phyloP scores from a whole-genome alignment of 140 eudicot species.

The Senecio squalidus region DNA sequence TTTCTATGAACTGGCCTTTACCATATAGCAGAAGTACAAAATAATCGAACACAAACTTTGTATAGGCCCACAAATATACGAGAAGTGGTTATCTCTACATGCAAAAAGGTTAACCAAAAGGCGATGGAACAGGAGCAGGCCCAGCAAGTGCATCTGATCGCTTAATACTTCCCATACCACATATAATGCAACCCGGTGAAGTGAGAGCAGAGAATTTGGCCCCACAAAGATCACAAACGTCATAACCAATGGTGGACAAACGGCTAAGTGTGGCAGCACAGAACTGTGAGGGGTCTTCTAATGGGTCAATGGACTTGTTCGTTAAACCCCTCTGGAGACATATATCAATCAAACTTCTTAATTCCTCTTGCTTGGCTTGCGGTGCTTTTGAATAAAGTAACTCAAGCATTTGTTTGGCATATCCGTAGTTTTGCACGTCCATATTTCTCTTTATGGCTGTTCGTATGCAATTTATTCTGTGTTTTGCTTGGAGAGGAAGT shows the following conservation, averaged over 20 bases:
- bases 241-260: conserved; percentile 88
- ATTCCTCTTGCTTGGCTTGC: conserved; percentile 84
- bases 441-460: conserved; percentile 90
- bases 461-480: conserved; percentile 82
- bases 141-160: conserved; percentile 89
- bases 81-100: background rate
- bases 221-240: conserved; percentile 95
- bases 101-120: conserved; percentile 63
- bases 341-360: conserved; percentile 82
- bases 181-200: conserved; percentile 89
- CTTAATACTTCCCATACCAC: conserved; percentile 99
- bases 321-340: conserved; percentile 87
- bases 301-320: conserved; percentile 89
- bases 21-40: background rate
- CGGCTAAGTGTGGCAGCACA: conserved; percentile 97
- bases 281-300: conserved; percentile 96
- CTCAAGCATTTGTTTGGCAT: conserved; percentile 88
- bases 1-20: conserved; percentile 13
- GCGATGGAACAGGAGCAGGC: conserved; percentile 89
- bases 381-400: conserved; percentile 86
- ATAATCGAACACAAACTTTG: background rate
- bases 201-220: conserved; percentile 94
- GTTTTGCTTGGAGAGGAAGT: conserved; percentile 91
- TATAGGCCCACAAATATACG: conserved; percentile 8
- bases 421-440: conserved; percentile 93